These are phyloP conservation scores for Mytilinidion resinicola DNA, from an alignment of 495 filamentous ascomycete genomes.

Conservation along the genomic window DNA sequence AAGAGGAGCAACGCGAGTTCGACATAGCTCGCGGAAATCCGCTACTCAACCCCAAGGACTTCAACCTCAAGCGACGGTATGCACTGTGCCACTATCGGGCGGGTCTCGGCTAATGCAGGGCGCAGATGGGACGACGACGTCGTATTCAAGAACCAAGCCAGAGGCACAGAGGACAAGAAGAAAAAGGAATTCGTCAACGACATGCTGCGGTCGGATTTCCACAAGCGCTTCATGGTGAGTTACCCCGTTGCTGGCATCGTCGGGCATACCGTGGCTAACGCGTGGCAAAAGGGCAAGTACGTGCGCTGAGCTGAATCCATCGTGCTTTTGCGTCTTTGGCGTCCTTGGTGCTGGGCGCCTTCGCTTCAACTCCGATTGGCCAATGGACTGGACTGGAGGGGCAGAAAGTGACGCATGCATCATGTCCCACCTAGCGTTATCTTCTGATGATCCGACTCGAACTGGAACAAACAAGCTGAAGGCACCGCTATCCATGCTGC, in stretches of 20 bases:
- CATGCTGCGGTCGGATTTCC: constrained; percentile 89
- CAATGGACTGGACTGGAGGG: neutral
- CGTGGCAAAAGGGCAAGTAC: constrained; percentile 53
- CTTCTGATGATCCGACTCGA: no score
- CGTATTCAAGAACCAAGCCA: constrained; percentile 98
- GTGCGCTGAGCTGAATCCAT: constrained; percentile 47
- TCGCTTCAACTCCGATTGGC: neutral
- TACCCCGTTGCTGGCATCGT: neutral
- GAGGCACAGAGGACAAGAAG: constrained; percentile 87
- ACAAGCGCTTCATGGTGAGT: constrained; percentile 92
- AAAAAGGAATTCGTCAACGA: constrained; percentile 98
- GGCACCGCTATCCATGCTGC: no score
- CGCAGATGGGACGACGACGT: constrained; percentile 94
- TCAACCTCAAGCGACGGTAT: constrained; percentile 61
- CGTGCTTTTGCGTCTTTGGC: neutral
- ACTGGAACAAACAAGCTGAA: no score
- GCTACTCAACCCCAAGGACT: constrained; percentile 71
- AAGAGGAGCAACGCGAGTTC: constrained; percentile 74
- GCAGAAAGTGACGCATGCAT: neutral
- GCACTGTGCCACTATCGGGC: neutral
- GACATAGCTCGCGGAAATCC: constrained; percentile 93
- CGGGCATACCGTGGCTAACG: constrained; percentile 32
- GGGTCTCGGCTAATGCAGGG: neutral
- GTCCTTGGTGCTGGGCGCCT: neutral
- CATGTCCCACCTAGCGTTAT: no score